A percentile compares a stretch with the other conserved stretches of the same genome.
phyloP scores from a whole-genome alignment of 768 basidiomycete species.

The Cyclocybe cylindracea region DNA sequence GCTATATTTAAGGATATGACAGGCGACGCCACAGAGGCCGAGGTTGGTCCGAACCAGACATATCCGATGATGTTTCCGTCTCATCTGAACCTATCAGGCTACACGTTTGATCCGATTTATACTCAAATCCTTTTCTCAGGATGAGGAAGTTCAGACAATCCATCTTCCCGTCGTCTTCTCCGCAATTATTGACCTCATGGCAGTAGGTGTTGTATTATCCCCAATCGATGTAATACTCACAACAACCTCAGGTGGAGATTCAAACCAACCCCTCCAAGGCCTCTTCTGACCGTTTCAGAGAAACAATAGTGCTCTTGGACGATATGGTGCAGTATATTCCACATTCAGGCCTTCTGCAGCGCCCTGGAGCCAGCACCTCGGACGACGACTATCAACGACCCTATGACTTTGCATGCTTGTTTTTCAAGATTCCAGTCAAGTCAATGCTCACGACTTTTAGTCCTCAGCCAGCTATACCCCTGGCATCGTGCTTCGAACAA shows the following conservation, averaged over 20 bases:
- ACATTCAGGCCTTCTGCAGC: conserved; percentile 48
- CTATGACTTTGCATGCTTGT: conserved; percentile 58
- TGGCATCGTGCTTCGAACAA: conserved; percentile 59
- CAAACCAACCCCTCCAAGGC: conserved; percentile 34
- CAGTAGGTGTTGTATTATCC: conserved; percentile 45
- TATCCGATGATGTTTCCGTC: neutral
- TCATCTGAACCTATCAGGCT: conserved; percentile 45
- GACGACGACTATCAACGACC: conserved; percentile 37
- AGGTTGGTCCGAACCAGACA: conserved; percentile 40
- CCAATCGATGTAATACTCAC: conserved; percentile 3
- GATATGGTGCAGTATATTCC: conserved; percentile 55
- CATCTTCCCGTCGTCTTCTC: conserved; percentile 82
- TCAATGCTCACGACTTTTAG: conserved; percentile 17
- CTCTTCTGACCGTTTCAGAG: conserved; percentile 35
- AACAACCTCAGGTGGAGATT: conserved; percentile 35
- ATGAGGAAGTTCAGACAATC: conserved; percentile 82
- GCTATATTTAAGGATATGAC: conserved; percentile 57
- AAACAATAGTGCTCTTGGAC: conserved; percentile 50
- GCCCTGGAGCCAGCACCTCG: conserved; percentile 45
- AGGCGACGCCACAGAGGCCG: conserved; percentile 39
- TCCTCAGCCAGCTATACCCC: conserved; percentile 42
- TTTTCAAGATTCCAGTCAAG: conserved; percentile 51
- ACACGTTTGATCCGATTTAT: conserved; percentile 73
- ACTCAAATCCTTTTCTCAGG: conserved; percentile 75
- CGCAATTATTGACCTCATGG: conserved; percentile 61